phyloP scores from a whole-genome alignment of 225 moss, liverwort and hornwort genomes.

The Pleurozium schreberi region DNA sequence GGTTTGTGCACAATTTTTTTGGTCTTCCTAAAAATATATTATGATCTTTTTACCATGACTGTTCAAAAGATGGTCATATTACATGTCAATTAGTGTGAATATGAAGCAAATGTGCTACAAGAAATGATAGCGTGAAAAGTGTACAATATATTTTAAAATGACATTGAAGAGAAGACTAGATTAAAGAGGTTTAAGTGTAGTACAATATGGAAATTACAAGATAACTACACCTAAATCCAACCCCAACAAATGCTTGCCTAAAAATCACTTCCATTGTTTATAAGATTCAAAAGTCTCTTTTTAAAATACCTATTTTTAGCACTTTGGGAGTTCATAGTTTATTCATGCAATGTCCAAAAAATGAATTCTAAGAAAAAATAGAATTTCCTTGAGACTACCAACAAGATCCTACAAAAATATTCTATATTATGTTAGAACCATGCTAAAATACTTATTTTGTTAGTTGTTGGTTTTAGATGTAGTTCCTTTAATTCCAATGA shows the following conservation, averaged over 20 bases:
- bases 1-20: fast-evolving
- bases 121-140: not conserved
- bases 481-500: not conserved
- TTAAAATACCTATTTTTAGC: not conserved
- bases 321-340: not conserved
- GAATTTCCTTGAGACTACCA: not conserved
- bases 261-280: not conserved
- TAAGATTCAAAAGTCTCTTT: not conserved
- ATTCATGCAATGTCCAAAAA: not conserved
- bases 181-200: not conserved
- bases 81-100: not conserved
- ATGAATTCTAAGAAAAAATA: not conserved
- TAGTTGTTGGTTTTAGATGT: not conserved
- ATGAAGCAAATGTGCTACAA: not conserved
- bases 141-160: not conserved
- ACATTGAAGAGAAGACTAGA: not conserved
- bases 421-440: not conserved
- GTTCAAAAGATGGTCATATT: fast-evolving
- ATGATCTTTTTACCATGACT: fast-evolving
- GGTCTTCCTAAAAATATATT: fast-evolving
- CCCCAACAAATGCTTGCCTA: too few species aligned
- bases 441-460: not conserved
- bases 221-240: not conserved
- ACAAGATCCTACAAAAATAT: fast-evolving
- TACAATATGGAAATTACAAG: not conserved